Percentiles rank a stretch among this genome's conserved stretches.
phyloP scores from a whole-genome alignment of 257 asterid genomes.

The Plantago elongata region DNA sequence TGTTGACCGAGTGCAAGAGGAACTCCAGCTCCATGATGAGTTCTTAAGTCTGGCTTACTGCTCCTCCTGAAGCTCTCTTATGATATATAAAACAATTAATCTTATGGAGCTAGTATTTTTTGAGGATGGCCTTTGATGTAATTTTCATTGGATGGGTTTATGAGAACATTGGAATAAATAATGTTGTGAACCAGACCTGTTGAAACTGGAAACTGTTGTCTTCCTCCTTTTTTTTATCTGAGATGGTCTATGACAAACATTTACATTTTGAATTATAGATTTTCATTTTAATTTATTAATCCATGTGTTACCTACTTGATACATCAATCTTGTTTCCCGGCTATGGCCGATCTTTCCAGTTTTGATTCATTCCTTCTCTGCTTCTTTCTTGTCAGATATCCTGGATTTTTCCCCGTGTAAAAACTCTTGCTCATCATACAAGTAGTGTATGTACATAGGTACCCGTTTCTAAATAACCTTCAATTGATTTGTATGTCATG shows the following conservation, averaged over 20 bases:
- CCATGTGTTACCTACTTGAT: too few species aligned
- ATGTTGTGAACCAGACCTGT: neutral
- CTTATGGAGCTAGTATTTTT: conserved; percentile 3
- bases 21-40: conserved; percentile 60
- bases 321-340: too few species aligned
- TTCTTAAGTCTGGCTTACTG: conserved; percentile 20
- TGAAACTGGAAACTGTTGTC: too few species aligned
- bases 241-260: conserved; percentile 33
- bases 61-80: neutral
- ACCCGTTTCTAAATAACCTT: too few species aligned
- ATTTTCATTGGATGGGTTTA: neutral
- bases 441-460: too few species aligned
- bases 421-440: too few species aligned
- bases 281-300: too few species aligned
- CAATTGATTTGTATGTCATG: too few species aligned
- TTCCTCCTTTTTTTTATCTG: neutral
- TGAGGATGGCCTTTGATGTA: neutral
- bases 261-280: neutral
- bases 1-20: conserved; percentile 70
- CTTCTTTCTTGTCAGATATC: too few species aligned
- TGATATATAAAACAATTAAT: neutral
- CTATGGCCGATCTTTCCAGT: neutral
- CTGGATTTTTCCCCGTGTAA: too few species aligned
- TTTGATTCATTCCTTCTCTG: neutral
- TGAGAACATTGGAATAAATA: conserved; percentile 2